phyloP scores from a whole-genome alignment of 2,329 filamentous ascomycete genomes.

The Fonsecaea monophora region DNA sequence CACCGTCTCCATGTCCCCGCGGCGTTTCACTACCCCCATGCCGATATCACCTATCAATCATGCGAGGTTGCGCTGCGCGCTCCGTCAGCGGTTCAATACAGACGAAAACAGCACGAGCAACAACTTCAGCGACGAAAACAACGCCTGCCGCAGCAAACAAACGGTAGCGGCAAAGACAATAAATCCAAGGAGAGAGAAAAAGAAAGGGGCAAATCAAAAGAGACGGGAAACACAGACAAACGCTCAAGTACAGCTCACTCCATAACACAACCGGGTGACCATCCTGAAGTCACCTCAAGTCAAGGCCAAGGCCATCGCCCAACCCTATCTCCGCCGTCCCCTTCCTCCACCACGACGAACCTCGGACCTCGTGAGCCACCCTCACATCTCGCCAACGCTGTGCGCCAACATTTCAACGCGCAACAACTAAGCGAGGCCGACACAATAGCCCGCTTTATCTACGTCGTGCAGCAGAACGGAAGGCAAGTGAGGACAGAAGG shows the following conservation, averaged over 20 bases:
- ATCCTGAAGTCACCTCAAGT: conserved; percentile 26
- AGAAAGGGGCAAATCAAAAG: conserved; percentile 26
- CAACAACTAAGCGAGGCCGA: conserved; percentile 55
- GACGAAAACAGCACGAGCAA: conserved; percentile 40
- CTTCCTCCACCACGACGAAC: conserved; percentile 24
- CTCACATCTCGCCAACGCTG: conserved; percentile 47
- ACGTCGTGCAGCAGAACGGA: conserved; percentile 54
- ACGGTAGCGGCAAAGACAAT: conserved; percentile 20
- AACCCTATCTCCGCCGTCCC: conserved; percentile 21
- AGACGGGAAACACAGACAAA: conserved; percentile 13
- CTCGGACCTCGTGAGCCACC: conserved; percentile 26
- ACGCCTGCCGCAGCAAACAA: conserved; percentile 28
- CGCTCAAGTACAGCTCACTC: conserved; percentile 17
- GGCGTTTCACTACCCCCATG: conserved; percentile 54
- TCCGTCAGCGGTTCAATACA: conserved; percentile 53
- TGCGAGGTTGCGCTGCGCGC: conserved; percentile 54
- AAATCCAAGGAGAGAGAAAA: conserved; percentile 24
- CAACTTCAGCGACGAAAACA: conserved; percentile 32
- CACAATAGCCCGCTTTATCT: conserved; percentile 55
- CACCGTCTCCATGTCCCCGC: conserved; percentile 55
- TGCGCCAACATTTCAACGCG: conserved; percentile 57
- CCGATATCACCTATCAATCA: conserved; percentile 54
- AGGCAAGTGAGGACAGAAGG: conserved; percentile 35
- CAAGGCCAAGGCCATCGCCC: conserved; percentile 15
- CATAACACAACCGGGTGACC: conserved; percentile 30